phyloP scores from a whole-genome alignment of 495 filamentous ascomycete genomes.

The Cladorrhinum samala region DNA sequence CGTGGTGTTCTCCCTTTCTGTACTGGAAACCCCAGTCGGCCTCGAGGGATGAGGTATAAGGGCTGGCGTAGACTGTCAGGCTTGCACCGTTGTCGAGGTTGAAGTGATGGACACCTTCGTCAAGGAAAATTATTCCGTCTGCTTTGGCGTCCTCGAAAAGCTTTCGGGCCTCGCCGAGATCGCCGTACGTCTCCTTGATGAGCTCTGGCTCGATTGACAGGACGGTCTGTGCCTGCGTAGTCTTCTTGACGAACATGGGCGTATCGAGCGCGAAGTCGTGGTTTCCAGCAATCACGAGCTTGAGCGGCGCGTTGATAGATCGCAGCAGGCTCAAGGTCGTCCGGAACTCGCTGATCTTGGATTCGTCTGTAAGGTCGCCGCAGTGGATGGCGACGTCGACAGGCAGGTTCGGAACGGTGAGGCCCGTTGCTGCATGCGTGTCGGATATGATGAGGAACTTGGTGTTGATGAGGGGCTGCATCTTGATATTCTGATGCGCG shows the following conservation, averaged over 20 bases:
- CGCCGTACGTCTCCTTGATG: background rate
- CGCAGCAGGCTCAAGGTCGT: constrained; percentile 48
- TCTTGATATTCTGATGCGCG: too few relatives aligned
- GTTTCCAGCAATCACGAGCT: constrained; percentile 76
- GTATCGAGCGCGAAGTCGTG: constrained; percentile 70
- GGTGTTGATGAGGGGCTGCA: constrained; percentile 5
- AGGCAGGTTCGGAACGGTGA: constrained; percentile 5
- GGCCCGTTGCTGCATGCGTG: constrained; percentile 45
- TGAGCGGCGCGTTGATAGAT: constrained; percentile 56
- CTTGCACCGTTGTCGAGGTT: constrained; percentile 49
- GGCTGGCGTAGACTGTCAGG: constrained; percentile 63
- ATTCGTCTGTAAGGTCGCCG: constrained; percentile 65
- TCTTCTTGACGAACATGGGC: constrained; percentile 12
- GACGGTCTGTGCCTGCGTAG: background rate
- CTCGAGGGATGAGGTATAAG: constrained; percentile 57
- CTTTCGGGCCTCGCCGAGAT: constrained; percentile 15
- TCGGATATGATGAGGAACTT: constrained; percentile 58
- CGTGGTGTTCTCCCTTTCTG: constrained; percentile 39
- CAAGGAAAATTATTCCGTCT: constrained; percentile 56
- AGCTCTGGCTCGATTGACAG: background rate
- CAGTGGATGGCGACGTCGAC: constrained; percentile 64
- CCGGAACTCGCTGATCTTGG: constrained; percentile 49
- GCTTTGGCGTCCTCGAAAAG: constrained; percentile 34
- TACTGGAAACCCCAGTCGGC: constrained; percentile 59
- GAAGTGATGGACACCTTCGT: constrained; percentile 58